Evolutionary conservation across 371 early-diverging fungal species (phyloP).

Genomic region (Mucor indicus): DNA sequence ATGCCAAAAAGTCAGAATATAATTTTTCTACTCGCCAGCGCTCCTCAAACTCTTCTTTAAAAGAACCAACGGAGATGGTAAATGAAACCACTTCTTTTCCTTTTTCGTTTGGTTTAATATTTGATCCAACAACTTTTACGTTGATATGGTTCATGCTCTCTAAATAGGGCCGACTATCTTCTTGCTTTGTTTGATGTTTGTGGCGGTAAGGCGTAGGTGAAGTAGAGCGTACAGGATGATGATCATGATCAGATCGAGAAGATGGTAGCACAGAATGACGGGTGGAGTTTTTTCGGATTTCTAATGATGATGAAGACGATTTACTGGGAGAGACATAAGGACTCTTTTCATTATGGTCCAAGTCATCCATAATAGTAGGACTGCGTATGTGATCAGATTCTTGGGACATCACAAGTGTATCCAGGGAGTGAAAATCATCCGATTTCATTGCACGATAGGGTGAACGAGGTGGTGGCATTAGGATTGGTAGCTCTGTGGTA

Average conservation of each 20-base stretch:
- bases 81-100: conserved; percentile 73
- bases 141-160: conserved; percentile 17
- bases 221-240: conserved; percentile 38
- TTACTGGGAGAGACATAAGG: conserved; percentile 20
- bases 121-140: conserved; percentile 61
- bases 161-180: too few species aligned
- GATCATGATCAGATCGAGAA: conserved; percentile 25
- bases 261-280: conserved; percentile 27
- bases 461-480: conserved; percentile 29
- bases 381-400: too few species aligned
- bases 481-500: conserved; percentile 9
- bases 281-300: conserved; percentile 12
- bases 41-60: conserved; percentile 33
- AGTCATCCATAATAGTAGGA: too few species aligned
- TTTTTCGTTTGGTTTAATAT: conserved; percentile 71
- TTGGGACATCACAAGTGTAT: conserved; percentile 41
- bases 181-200: neutral
- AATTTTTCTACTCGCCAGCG: conserved; percentile 83
- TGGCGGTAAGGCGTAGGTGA: conserved; percentile 15
- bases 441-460: conserved; percentile 24
- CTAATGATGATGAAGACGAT: conserved; percentile 24
- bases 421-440: conserved; percentile 1
- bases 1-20: conserved; percentile 76
- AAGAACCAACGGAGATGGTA: conserved; percentile 40
- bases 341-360: too few species aligned